A percentile compares a stretch with the other conserved stretches of the same genome.
phyloP scores from a whole-genome alignment of 225 moss, liverwort and hornwort species.

The Neckera pumila region DNA sequence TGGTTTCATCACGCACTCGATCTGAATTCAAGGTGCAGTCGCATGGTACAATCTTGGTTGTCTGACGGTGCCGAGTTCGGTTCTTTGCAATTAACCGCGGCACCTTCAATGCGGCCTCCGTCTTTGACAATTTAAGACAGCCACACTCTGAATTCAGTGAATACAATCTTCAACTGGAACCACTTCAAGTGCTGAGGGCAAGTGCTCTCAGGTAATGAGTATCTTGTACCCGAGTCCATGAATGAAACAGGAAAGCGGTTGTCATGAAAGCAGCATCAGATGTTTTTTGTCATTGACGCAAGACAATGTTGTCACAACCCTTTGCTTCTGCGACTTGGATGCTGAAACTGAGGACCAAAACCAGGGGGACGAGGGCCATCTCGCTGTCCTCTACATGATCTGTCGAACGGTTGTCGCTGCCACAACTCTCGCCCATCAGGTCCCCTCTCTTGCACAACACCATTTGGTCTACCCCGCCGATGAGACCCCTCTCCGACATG shows the following conservation, averaged over 20 bases:
- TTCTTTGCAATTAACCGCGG: not conserved
- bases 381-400: constrained; percentile 55
- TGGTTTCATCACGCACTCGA: not conserved
- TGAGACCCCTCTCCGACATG: constrained; percentile 34
- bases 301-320: constrained; percentile 16
- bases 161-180: not conserved
- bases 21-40: not conserved
- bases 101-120: not conserved
- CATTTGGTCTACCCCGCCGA: constrained; percentile 32
- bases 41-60: not conserved
- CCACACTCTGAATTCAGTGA: not conserved
- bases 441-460: constrained; percentile 24
- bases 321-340: constrained; percentile 45
- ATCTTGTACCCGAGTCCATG: not conserved
- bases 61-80: not conserved
- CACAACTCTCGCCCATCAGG: constrained; percentile 43
- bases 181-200: not conserved
- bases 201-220: not conserved
- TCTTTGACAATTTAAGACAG: not conserved
- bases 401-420: constrained; percentile 31
- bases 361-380: constrained; percentile 45
- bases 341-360: constrained; percentile 44
- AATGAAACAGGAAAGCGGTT: not conserved
- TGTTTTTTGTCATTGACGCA: not conserved
- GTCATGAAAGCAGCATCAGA: not conserved